A percentile compares a stretch with the other conserved stretches of the same genome.
Evolutionary conservation across 768 basidiomycete genomes (phyloP).

Genomic region (Naganishia antarctica): DNA sequence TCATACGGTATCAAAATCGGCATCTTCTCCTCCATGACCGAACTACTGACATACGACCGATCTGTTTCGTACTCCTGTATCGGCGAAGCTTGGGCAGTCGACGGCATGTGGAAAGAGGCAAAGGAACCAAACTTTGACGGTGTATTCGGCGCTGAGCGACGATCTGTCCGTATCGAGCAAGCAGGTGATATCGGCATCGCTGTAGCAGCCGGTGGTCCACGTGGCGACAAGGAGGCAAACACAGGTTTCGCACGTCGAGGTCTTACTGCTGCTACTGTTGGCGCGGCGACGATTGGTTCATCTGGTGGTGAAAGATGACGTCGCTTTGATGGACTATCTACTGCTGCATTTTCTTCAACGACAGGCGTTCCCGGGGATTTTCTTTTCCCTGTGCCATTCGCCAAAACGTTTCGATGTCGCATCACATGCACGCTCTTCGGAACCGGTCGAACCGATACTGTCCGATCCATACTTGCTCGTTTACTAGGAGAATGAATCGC

Average conservation of each 20-base stretch:
- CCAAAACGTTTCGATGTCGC: background rate
- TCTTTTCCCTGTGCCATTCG: background rate
- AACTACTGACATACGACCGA: constrained; percentile 18
- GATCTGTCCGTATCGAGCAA: background rate
- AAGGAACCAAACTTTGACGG: background rate
- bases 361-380: background rate
- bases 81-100: constrained; percentile 7
- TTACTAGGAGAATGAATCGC: background rate
- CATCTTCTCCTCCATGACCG: constrained; percentile 21
- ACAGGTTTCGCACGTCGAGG: constrained; percentile 1
- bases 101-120: background rate
- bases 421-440: background rate
- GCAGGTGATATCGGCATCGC: constrained; percentile 7
- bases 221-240: constrained; percentile 1
- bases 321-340: constrained; percentile 3
- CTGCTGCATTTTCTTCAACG: background rate
- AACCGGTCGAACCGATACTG: background rate
- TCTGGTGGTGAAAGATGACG: constrained; percentile 8
- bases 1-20: constrained; percentile 5
- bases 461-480: constrained; percentile 10
- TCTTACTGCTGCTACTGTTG: background rate
- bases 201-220: background rate
- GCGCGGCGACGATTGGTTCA: background rate
- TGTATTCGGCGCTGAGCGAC: background rate
- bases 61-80: constrained; percentile 16